Evolutionary conservation across 805 yeast genomes (phyloP), one percentile per base, ranked within the genome.

Genomic region (Kodamaea leandrae): DNA sequence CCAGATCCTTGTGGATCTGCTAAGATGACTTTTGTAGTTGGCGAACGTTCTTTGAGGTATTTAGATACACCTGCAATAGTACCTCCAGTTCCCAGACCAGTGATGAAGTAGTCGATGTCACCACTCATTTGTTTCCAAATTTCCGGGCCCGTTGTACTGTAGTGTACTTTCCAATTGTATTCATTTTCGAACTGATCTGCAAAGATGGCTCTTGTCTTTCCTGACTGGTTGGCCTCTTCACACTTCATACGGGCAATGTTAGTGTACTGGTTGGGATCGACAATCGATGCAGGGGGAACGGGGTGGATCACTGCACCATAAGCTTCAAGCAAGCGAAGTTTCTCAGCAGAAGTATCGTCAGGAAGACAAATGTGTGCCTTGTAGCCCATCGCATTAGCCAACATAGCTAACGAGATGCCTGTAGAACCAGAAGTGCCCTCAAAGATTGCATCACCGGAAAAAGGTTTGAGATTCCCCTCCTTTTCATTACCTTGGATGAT

Each of bases 1-100:
- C 99, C 99, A 12, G 93, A 82, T 0, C 99, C 99, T 54, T 88
- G 97, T 1, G 98, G 98, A 61, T 91, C 99, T 0, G 97, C 96
- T 21, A 93, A 66, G 2, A 86, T 72, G 1, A 83, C 75, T 33
- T 63, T 68, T 0, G 83, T 55, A 0, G 56, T 35, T 0, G 68
- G 57, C 13, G 68, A 54, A 26, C 66, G 57, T 40, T 71, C 77
- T 54, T 82, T 87, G 28, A 58, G 41, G 42, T 45, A 58, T 36
- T 41, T 47, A 6, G 56, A 41, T 9, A 58, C 63, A 2, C 63
- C 63, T 0, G 60, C 51, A 8, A 58, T 57, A 37, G 63, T 58
- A 16, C 63, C 63, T 38, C 93, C 99, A 0, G 99, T 91, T 8
- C 99, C 99, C 24, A 96, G 86, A 0, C 98, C 98, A 2, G 91